phyloP scores from a whole-genome alignment of 805 yeast species.

The Hanseniaspora pseudoguilliermondii region DNA sequence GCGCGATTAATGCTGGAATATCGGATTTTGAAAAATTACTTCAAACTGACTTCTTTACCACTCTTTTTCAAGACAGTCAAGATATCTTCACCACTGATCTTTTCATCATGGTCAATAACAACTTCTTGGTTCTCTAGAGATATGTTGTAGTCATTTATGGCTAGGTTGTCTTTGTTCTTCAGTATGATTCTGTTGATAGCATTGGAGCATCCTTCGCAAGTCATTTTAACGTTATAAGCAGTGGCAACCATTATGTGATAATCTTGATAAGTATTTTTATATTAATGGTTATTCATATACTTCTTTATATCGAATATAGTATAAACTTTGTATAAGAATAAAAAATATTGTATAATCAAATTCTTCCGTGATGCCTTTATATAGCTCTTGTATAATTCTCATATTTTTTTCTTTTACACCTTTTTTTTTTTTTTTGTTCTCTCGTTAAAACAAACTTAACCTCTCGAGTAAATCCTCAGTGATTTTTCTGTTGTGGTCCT shows the following conservation, averaged over 20 bases:
- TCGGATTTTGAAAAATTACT: neutral
- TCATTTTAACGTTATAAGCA: constrained; percentile 71
- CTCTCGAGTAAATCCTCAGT: neutral
- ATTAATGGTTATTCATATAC: too few relatives aligned
- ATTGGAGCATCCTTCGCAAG: constrained; percentile 77
- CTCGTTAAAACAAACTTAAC: neutral
- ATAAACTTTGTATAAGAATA: too few relatives aligned
- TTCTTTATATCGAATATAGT: too few relatives aligned
- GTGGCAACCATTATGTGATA: constrained; percentile 45
- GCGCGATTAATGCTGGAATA: too few relatives aligned
- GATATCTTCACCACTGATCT: neutral
- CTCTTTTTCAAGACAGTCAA: neutral
- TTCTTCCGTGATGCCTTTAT: too few relatives aligned
- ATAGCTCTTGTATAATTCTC: too few relatives aligned
- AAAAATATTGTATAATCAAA: too few relatives aligned
- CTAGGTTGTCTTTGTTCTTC: constrained; percentile 57
- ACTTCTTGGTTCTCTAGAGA: constrained; percentile 75
- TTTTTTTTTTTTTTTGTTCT: too few relatives aligned
- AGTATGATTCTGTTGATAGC: constrained; percentile 71
- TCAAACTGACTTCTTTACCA: constrained; percentile 6
- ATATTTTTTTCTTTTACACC: too few relatives aligned
- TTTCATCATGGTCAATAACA: constrained; percentile 35
- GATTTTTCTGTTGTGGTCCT: neutral
- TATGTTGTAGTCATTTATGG: constrained; percentile 42
- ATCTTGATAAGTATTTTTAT: constrained; percentile 16